Evolutionary conservation across 345 rosid genomes (phyloP).

Genomic region (Arabidopsis arenosa): DNA sequence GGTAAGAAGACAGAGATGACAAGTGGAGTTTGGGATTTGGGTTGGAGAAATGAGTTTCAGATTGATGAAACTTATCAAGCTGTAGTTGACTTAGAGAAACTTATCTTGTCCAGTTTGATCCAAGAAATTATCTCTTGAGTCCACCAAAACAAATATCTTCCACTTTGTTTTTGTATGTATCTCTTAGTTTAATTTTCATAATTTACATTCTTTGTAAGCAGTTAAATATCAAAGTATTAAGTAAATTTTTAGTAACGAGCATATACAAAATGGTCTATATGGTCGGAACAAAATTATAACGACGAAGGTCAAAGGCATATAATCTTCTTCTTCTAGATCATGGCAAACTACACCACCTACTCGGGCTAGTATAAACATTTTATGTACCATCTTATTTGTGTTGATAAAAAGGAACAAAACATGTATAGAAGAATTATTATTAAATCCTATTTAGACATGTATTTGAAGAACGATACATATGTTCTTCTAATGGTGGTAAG

Average conservation of each 20-base stretch:
- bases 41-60: conserved; percentile 72
- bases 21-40: conserved; percentile 73
- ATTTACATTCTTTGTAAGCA: conserved; percentile 22
- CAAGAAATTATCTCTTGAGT: conserved; percentile 54
- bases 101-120: conserved; percentile 57
- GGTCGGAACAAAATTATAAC: too few species aligned
- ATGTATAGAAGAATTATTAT: too few species aligned
- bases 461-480: too few species aligned
- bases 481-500: too few species aligned
- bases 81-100: conserved; percentile 63
- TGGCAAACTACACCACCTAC: too few species aligned
- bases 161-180: not conserved
- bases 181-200: not conserved
- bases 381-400: too few species aligned
- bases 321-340: too few species aligned
- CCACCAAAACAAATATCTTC: conserved; percentile 1
- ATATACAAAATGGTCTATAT: too few species aligned
- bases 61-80: conserved; percentile 58
- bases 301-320: too few species aligned
- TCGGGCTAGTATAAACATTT: too few species aligned
- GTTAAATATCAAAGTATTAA: conserved; percentile 14
- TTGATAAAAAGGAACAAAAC: too few species aligned
- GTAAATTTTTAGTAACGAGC: not conserved
- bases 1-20: conserved; percentile 51
- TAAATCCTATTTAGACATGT: too few species aligned